These are phyloP conservation scores for Lachnellula arida DNA, from an alignment of 2,329 filamentous ascomycete species.

Conservation along the genomic window DNA sequence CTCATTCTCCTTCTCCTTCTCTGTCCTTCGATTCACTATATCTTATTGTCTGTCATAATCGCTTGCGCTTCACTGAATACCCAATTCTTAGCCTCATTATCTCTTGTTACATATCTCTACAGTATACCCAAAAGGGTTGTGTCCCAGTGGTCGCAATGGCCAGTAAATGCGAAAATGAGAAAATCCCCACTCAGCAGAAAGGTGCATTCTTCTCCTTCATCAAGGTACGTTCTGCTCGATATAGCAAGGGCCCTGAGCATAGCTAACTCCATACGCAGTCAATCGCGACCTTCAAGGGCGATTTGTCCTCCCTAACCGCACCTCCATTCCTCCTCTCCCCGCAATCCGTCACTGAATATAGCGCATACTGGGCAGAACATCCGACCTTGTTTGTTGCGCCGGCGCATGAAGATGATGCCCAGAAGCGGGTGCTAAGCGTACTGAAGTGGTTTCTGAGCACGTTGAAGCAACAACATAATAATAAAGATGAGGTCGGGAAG, in stretches of 20 bases:
- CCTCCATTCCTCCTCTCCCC: constrained; percentile 80
- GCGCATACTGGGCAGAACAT: constrained; percentile 77
- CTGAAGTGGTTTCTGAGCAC: constrained; percentile 95
- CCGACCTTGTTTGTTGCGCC: constrained; percentile 76
- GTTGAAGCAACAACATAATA: constrained; percentile 76
- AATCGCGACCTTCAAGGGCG: constrained; percentile 77
- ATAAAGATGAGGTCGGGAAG: constrained; percentile 59
- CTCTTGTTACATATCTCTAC: background rate
- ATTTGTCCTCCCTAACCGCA: constrained; percentile 73
- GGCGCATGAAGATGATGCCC: constrained; percentile 69
- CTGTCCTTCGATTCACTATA: background rate
- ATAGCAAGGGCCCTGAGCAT: background rate
- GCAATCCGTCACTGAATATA: constrained; percentile 75
- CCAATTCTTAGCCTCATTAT: background rate
- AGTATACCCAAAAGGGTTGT: background rate
- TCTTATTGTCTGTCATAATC: background rate
- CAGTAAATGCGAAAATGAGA: constrained; percentile 16
- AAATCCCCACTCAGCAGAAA: constrained; percentile 22
- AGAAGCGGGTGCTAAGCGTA: constrained; percentile 79
- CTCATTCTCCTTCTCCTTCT: background rate
- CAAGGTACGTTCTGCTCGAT: constrained; percentile 21
- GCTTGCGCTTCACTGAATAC: background rate
- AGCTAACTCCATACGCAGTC: constrained; percentile 40
- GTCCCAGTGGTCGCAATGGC: constrained; percentile 2
- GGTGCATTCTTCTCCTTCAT: constrained; percentile 30